Evolutionary conservation across 208 protist species (phyloP).

Genomic region (Leishmania amazonensis): DNA sequence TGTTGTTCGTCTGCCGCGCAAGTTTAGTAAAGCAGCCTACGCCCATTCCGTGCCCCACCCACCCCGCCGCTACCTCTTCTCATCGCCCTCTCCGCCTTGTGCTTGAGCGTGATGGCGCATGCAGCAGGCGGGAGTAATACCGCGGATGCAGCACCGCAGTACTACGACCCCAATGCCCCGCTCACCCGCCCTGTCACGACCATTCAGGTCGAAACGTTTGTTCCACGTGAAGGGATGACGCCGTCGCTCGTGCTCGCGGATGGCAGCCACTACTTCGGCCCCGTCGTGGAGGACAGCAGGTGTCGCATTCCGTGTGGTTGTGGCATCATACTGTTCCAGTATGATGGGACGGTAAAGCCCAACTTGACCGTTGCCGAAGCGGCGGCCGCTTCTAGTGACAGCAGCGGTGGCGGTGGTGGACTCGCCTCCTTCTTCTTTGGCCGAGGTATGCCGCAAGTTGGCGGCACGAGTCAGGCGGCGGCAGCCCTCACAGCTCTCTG

Average conservation of each 20-base stretch:
- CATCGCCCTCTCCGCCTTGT: neutral
- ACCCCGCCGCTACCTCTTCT: neutral
- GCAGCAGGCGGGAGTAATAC: neutral
- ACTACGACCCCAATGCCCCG: constrained; percentile 37
- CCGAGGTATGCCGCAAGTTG: constrained; percentile 14
- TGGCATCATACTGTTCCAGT: constrained; percentile 78
- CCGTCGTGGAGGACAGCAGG: constrained; percentile 44
- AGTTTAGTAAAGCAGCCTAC: neutral
- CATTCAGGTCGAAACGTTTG: constrained; percentile 65
- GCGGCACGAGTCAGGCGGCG: constrained; percentile 1
- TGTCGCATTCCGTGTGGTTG: constrained; percentile 58
- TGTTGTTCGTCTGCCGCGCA: no score
- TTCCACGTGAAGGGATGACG: constrained; percentile 29
- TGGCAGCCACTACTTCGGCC: constrained; percentile 81
- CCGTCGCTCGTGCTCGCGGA: constrained; percentile 51
- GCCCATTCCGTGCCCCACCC: neutral
- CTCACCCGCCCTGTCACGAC: constrained; percentile 58
- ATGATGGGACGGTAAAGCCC: constrained; percentile 16
- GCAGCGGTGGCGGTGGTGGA: neutral
- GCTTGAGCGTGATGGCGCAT: neutral
- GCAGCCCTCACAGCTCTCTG: constrained; percentile 17
- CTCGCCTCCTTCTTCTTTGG: constrained; percentile 25
- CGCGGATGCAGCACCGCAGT: constrained; percentile 12
- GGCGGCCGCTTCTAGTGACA: neutral
- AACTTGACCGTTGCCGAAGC: neutral